Evolutionary conservation across 257 asterid species (phyloP).

Genomic region (Ocimum tenuiflorum): DNA sequence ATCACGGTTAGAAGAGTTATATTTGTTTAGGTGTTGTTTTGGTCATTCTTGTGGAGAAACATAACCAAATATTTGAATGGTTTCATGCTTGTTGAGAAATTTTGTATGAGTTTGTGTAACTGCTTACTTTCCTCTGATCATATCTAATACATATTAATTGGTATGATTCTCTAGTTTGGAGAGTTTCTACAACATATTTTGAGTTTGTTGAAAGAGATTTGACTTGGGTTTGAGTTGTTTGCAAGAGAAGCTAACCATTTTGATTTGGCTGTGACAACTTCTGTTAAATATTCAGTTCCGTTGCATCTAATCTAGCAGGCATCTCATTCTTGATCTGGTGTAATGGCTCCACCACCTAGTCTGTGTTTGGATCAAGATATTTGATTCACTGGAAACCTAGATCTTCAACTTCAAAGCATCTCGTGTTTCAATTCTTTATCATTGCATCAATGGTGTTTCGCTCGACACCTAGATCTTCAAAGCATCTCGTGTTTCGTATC

Average conservation of each 20-base stretch:
- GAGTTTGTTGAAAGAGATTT: neutral
- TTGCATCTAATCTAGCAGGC: too few relatives aligned
- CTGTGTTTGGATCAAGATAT: too few relatives aligned
- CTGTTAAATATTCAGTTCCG: neutral
- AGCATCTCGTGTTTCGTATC: too few relatives aligned
- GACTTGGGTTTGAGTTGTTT: neutral
- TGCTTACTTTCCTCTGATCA: neutral
- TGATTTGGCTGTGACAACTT: neutral
- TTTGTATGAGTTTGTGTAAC: too few relatives aligned
- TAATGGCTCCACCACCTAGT: too few relatives aligned
- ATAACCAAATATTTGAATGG: neutral
- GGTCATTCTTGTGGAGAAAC: constrained; percentile 1
- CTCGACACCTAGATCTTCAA: neutral
- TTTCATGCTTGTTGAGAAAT: constrained; percentile 2
- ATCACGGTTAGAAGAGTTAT: constrained; percentile 14
- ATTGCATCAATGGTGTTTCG: too few relatives aligned
- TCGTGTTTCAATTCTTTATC: too few relatives aligned
- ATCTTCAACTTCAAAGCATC: too few relatives aligned
- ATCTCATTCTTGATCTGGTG: too few relatives aligned
- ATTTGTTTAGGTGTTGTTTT: neutral
- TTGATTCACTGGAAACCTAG: too few relatives aligned
- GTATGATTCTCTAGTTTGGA: neutral
- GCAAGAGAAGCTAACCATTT: neutral
- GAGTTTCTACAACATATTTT: neutral
- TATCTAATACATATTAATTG: neutral